A percentile compares a stretch with the other conserved stretches of the same genome.
Evolutionary conservation across 768 basidiomycete species (phyloP).

Genomic region (Tulasnella sp.): DNA sequence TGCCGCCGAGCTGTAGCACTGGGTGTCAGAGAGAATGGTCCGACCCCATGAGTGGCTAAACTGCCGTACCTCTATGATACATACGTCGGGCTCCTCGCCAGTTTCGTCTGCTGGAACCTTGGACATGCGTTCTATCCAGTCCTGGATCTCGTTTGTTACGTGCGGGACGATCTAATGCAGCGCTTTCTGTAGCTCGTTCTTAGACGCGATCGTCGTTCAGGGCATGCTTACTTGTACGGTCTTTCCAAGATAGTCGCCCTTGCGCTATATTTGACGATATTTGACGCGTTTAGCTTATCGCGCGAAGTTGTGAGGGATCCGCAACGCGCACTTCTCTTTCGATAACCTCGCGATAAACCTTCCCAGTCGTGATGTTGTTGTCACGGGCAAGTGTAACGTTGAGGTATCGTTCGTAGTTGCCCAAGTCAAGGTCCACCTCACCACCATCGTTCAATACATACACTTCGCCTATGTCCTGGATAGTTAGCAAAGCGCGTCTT

Average conservation of each 20-base stretch:
- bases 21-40: not conserved
- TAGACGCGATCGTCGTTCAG: too few relatives aligned
- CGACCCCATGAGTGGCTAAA: not conserved
- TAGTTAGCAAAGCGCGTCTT: constrained; percentile 13
- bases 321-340: constrained; percentile 72
- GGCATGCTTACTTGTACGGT: constrained; percentile 75
- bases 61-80: constrained; percentile 82
- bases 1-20: constrained; percentile 78
- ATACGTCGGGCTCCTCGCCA: constrained; percentile 86
- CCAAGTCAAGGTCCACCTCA: constrained; percentile 94
- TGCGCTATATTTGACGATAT: constrained; percentile 24
- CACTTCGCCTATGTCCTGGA: constrained; percentile 63
- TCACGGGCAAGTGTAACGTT: constrained; percentile 88
- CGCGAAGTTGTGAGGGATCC: not conserved
- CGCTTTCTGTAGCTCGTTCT: too few relatives aligned
- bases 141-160: constrained; percentile 92
- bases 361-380: constrained; percentile 98
- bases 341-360: constrained; percentile 94
- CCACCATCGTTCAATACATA: constrained; percentile 98
- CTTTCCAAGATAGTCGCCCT: constrained; percentile 76
- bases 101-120: constrained; percentile 93
- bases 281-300: not conserved
- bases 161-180: constrained; percentile 76
- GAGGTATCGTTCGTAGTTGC: constrained; percentile 97
- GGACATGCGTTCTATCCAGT: constrained; percentile 94